Evolutionary conservation across 2,329 filamentous ascomycete species (phyloP).

Genomic region (Hypoxylon sp.): DNA sequence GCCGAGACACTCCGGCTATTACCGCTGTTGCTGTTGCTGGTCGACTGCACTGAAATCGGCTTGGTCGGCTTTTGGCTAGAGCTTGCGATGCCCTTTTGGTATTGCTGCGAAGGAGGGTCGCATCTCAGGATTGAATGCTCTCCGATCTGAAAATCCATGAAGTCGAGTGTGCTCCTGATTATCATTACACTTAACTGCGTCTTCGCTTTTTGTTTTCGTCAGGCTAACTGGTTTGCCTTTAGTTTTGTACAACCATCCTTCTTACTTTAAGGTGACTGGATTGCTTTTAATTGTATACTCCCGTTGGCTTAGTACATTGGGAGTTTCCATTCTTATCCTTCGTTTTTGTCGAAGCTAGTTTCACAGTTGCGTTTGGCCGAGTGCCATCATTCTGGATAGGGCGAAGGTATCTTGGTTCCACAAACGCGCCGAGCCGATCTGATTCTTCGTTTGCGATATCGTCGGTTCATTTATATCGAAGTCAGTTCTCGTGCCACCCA

Average conservation of each 20-base stretch:
- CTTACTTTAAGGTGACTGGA: slow-evolving; percentile 32
- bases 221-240: slow-evolving; percentile 20
- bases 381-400: slow-evolving; percentile 44
- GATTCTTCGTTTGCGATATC: slow-evolving; percentile 38
- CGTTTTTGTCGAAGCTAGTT: slow-evolving; percentile 35
- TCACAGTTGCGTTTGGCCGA: slow-evolving; percentile 43
- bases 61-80: slow-evolving; percentile 23
- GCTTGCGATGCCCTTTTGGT: slow-evolving; percentile 26
- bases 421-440: slow-evolving; percentile 32
- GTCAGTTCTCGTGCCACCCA: slow-evolving; percentile 23
- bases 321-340: slow-evolving; percentile 36
- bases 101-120: slow-evolving; percentile 16
- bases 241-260: slow-evolving; percentile 20
- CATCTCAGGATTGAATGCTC: slow-evolving; percentile 18
- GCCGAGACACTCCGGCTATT: slow-evolving; percentile 39
- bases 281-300: slow-evolving; percentile 37
- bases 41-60: slow-evolving; percentile 39
- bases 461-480: slow-evolving; percentile 32
- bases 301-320: slow-evolving; percentile 19
- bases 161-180: slow-evolving; percentile 1
- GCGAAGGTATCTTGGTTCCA: slow-evolving; percentile 40
- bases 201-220: slow-evolving; percentile 15
- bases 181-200: slow-evolving; percentile 15
- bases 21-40: slow-evolving; percentile 42
- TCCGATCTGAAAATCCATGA: slow-evolving; percentile 11